Evolutionary conservation across 2,329 filamentous ascomycete species (phyloP).

Genomic region (Trichothecium sympodiale): DNA sequence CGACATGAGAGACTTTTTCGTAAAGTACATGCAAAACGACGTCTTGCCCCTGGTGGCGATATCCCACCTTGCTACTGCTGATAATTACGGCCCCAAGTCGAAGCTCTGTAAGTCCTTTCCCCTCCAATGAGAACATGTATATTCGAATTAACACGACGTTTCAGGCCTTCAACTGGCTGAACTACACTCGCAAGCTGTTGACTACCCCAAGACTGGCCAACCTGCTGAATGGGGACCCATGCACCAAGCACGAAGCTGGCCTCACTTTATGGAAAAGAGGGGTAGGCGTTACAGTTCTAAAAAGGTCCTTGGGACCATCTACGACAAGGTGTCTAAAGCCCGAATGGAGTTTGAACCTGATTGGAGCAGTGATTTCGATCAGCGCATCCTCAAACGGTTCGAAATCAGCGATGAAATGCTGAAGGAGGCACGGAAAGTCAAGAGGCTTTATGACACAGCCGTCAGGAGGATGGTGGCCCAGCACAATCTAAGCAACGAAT

Average conservation of each 20-base stretch:
- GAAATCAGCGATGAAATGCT: slow-evolving; percentile 43
- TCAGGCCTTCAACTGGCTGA: slow-evolving; percentile 59
- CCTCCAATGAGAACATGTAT: not conserved
- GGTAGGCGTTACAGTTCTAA: slow-evolving; percentile 52
- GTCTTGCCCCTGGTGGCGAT: slow-evolving; percentile 68
- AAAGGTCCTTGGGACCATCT: slow-evolving; percentile 70
- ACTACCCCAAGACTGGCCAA: slow-evolving; percentile 84
- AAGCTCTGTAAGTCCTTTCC: slow-evolving; percentile 44
- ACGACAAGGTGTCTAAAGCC: slow-evolving; percentile 53
- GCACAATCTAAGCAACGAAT: slow-evolving; percentile 73
- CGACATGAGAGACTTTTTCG: slow-evolving; percentile 77
- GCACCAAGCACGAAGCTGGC: slow-evolving; percentile 55
- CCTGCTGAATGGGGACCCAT: slow-evolving; percentile 55
- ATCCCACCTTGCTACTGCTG: slow-evolving; percentile 70
- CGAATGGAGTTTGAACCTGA: slow-evolving; percentile 58
- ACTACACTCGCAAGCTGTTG: slow-evolving; percentile 83
- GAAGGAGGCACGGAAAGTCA: slow-evolving; percentile 52
- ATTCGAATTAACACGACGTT: slow-evolving; percentile 2
- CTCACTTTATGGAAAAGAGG: slow-evolving; percentile 77
- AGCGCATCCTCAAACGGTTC: slow-evolving; percentile 57
- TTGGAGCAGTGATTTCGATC: slow-evolving; percentile 66
- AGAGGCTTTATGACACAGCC: slow-evolving; percentile 64
- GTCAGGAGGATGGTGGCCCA: slow-evolving; percentile 77
- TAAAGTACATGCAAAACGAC: slow-evolving; percentile 88
- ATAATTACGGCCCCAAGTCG: slow-evolving; percentile 56